A percentile compares a stretch with the other conserved stretches of the same genome.
Conservation (phyloP, 2,329 filamentous ascomycete species). For the Chalara sp. region DNA sequence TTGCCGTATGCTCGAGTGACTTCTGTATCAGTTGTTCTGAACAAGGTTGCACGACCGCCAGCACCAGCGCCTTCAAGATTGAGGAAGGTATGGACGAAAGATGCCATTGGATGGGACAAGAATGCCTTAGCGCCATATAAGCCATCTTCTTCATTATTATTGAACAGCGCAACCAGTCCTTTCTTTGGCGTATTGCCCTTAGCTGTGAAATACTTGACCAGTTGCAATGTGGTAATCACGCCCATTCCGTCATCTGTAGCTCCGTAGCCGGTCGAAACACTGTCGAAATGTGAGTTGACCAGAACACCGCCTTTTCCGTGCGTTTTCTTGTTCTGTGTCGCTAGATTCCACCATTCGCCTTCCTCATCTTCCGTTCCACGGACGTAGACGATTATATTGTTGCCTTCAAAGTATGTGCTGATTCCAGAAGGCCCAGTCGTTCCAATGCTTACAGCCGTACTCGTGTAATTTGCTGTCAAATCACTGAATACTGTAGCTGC, state of each 20-base stretch:
- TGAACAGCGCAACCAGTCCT: conserved; percentile 79
- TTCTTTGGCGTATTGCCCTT: conserved; percentile 65
- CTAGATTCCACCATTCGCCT: conserved; percentile 64
- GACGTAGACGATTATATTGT: conserved; percentile 88
- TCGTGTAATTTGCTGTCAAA: conserved; percentile 69
- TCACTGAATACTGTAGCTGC: conserved; percentile 72
- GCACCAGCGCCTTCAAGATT: conserved; percentile 95
- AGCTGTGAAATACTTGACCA: conserved; percentile 79
- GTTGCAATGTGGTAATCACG: conserved; percentile 76
- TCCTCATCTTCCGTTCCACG: conserved; percentile 69
- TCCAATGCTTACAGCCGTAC: conserved; percentile 38
- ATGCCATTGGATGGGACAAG: conserved; percentile 72
- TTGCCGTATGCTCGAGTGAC: conserved; percentile 73
- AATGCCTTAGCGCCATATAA: conserved; percentile 83
- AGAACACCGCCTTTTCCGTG: conserved; percentile 69
- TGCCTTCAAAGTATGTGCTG: conserved; percentile 82
- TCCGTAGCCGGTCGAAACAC: conserved; percentile 84
- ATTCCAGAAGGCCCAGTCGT: conserved; percentile 27
- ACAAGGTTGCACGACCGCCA: conserved; percentile 79
- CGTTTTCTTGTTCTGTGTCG: conserved; percentile 33
- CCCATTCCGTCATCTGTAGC: conserved; percentile 93
- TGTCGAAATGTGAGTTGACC: conserved; percentile 88
- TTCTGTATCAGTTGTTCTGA: conserved; percentile 81
- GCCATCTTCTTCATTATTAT: conserved; percentile 94
- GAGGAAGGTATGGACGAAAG: conserved; percentile 78